Conservation (phyloP, 2,329 filamentous ascomycete genomes). For the Sarocladium kiliense region DNA sequence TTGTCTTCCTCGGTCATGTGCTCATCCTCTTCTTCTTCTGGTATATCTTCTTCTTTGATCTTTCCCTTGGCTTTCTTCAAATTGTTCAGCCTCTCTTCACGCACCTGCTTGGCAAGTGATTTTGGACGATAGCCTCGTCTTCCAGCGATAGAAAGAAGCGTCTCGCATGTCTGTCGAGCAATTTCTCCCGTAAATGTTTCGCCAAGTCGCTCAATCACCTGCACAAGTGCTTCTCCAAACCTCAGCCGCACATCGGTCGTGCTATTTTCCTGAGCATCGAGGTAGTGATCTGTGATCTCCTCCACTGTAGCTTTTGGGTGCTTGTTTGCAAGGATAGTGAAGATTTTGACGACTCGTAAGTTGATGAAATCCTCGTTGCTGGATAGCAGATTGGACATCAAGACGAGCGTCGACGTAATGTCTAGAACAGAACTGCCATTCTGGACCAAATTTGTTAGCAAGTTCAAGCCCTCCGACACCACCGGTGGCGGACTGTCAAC, state of each 20-base stretch:
- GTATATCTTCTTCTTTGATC: constrained; percentile 37
- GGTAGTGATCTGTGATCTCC: constrained; percentile 62
- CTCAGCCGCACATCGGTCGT: constrained; percentile 60
- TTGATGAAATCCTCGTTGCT: constrained; percentile 70
- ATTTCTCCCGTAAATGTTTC: constrained; percentile 49
- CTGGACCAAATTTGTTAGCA: constrained; percentile 53
- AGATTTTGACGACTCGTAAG: constrained; percentile 59
- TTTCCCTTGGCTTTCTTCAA: constrained; percentile 43
- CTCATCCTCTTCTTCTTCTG: constrained; percentile 41
- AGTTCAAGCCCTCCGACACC: constrained; percentile 58
- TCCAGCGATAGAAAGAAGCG: constrained; percentile 58
- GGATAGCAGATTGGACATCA: constrained; percentile 58
- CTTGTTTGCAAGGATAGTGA: constrained; percentile 54
- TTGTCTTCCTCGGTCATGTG: constrained; percentile 37
- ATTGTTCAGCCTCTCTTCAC: constrained; percentile 42
- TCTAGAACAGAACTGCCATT: constrained; percentile 55
- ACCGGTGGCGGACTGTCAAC: constrained; percentile 60
- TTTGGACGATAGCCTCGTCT: constrained; percentile 57
- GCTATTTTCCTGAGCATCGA: constrained; percentile 56
- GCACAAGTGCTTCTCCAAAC: constrained; percentile 62
- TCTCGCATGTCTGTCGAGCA: constrained; percentile 48
- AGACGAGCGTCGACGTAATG: constrained; percentile 57
- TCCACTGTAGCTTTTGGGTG: constrained; percentile 58
- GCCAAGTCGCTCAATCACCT: constrained; percentile 57
- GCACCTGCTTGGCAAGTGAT: constrained; percentile 50